phyloP scores from a whole-genome alignment of 768 basidiomycete genomes.

The Fomitopsis pulvina region DNA sequence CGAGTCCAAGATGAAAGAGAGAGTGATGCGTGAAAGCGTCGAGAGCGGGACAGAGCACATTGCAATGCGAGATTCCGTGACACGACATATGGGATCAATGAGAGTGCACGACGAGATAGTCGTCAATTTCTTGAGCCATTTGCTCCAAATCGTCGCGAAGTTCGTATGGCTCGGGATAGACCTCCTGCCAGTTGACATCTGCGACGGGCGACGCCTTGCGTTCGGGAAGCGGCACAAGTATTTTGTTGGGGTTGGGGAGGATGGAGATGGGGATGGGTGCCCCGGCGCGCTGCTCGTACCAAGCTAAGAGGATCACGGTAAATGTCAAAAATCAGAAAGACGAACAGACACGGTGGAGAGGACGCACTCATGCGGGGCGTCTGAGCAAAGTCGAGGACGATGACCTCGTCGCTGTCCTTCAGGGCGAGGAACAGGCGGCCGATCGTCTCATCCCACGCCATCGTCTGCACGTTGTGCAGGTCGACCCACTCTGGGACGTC shows the following conservation, averaged over 20 bases:
- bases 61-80: no score
- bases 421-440: slow-evolving; percentile 52
- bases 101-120: no score
- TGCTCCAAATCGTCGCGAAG: no score
- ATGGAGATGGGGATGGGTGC: neutral
- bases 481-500: slow-evolving; percentile 7
- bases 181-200: no score
- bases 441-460: slow-evolving; percentile 62
- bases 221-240: neutral
- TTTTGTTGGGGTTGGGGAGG: neutral
- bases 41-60: no score
- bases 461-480: slow-evolving; percentile 32
- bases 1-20: no score
- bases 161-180: no score
- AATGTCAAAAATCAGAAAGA: neutral
- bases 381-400: slow-evolving; percentile 43
- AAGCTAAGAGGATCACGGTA: neutral
- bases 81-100: no score
- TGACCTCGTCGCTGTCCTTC: slow-evolving; percentile 32
- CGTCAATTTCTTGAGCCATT: no score
- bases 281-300: neutral
- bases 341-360: neutral
- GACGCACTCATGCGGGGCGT: slow-evolving; percentile 27
- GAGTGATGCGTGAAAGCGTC: no score
- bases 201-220: no score